Evolutionary conservation across 2,329 filamentous ascomycete species (phyloP).

Genomic region (Sclerotinia trifoliorum): DNA sequence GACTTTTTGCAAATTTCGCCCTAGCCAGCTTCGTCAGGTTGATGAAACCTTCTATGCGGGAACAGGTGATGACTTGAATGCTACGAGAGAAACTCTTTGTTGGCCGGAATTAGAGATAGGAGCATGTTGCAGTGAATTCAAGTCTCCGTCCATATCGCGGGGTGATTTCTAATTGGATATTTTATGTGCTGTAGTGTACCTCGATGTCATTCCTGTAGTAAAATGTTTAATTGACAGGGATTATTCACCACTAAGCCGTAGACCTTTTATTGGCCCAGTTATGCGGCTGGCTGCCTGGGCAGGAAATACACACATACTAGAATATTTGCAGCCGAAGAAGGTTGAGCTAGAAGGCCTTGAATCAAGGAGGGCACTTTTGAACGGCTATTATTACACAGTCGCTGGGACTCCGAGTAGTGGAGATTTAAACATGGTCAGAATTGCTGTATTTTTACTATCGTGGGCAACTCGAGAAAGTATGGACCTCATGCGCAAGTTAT

Average conservation of each 20-base stretch:
- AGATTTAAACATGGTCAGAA: constrained; percentile 23
- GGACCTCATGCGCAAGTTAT: too few species aligned
- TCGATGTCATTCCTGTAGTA: not conserved
- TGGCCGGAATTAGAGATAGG: not conserved
- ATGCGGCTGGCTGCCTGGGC: constrained; percentile 23
- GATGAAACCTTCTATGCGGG: not conserved
- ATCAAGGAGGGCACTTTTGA: not conserved
- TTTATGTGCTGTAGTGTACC: not conserved
- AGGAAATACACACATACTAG: constrained; percentile 22
- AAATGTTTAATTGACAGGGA: not conserved
- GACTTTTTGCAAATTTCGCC: not conserved
- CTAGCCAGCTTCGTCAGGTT: not conserved
- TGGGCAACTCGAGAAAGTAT: constrained; percentile 2
- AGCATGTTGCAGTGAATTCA: fast-evolving
- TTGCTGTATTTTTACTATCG: constrained; percentile 25
- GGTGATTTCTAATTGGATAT: not conserved
- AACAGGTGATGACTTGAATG: not conserved
- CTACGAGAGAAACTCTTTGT: not conserved
- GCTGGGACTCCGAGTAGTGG: constrained; percentile 4
- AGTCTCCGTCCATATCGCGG: fast-evolving
- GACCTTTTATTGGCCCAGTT: constrained; percentile 5
- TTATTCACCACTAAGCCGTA: fast-evolving
- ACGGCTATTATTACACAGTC: not conserved
- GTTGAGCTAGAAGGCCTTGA: not conserved
- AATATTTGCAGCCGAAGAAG: constrained; percentile 18